phyloP scores from a whole-genome alignment of 2,329 filamentous ascomycete species.

The Bipolaris sorokiniana region DNA sequence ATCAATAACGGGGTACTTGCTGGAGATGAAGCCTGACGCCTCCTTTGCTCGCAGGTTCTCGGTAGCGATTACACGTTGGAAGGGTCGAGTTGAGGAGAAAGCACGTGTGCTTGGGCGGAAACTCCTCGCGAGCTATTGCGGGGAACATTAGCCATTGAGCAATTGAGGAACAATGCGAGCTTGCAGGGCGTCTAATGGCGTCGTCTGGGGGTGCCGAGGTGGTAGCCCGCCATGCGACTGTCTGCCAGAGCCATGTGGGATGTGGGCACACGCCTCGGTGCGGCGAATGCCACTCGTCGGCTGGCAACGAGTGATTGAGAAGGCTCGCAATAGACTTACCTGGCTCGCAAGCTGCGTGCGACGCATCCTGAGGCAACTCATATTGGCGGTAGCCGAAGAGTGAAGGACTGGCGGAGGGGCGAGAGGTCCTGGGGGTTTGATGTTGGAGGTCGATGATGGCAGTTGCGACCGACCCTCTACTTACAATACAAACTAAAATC shows the following conservation, averaged over 20 bases:
- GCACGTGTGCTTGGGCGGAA: slow-evolving; percentile 71
- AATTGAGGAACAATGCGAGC: background rate
- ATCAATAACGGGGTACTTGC: slow-evolving; percentile 96
- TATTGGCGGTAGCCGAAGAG: slow-evolving; percentile 40
- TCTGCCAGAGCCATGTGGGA: slow-evolving; percentile 24
- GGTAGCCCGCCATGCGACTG: slow-evolving; percentile 6
- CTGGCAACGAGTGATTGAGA: slow-evolving; percentile 16
- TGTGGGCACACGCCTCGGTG: slow-evolving; percentile 36
- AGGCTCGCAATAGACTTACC: slow-evolving; percentile 36
- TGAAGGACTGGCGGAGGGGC: slow-evolving; percentile 32
- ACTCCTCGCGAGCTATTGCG: slow-evolving; percentile 65
- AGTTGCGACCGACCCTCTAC: slow-evolving; percentile 20
- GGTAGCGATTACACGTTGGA: slow-evolving; percentile 84
- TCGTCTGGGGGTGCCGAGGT: background rate
- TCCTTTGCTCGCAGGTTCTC: slow-evolving; percentile 90
- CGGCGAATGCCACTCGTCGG: slow-evolving; percentile 31
- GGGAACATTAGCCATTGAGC: slow-evolving; percentile 40
- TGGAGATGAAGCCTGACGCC: slow-evolving; percentile 82
- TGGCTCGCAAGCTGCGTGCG: slow-evolving; percentile 48
- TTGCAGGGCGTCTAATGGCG: background rate
- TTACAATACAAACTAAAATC: slow-evolving; percentile 33
- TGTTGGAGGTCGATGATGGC: slow-evolving; percentile 34
- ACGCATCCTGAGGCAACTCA: slow-evolving; percentile 51
- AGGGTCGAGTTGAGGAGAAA: slow-evolving; percentile 86
- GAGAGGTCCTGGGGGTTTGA: slow-evolving; percentile 31